A percentile compares a stretch with the other conserved stretches of the same genome.
Conservation (phyloP, 495 filamentous ascomycete genomes). For the Aspergillus asperescens region DNA sequence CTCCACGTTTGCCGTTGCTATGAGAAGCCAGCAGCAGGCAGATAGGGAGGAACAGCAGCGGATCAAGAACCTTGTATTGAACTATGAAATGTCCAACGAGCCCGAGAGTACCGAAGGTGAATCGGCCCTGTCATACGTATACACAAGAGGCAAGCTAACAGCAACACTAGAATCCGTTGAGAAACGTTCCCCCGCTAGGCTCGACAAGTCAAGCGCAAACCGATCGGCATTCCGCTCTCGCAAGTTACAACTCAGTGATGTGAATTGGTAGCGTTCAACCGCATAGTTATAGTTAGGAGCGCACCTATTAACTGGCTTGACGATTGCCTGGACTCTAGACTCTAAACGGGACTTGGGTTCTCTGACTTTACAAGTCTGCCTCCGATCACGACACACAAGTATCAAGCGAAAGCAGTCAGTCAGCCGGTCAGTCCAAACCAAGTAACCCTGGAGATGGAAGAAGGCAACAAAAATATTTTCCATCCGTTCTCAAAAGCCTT, state of each 20-base stretch:
- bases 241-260: constrained; percentile 90
- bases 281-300: neutral
- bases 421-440: neutral
- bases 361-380: neutral
- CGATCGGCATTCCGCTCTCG: constrained; percentile 76
- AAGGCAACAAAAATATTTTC: neutral
- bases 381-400: neutral
- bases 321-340: neutral
- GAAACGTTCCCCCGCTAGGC: constrained; percentile 35
- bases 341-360: neutral
- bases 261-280: constrained; percentile 77
- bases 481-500: neutral
- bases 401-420: neutral
- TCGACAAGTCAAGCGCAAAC: constrained; percentile 66
- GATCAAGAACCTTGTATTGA: constrained; percentile 95
- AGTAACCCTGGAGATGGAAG: neutral
- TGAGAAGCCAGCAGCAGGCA: constrained; percentile 91
- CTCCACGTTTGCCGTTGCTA: constrained; percentile 88
- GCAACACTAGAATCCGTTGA: constrained; percentile 24
- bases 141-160: neutral
- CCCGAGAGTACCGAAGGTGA: constrained; percentile 66
- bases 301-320: neutral
- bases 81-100: constrained; percentile 83
- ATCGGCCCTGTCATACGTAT: neutral
- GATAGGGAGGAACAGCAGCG: constrained; percentile 95